phyloP scores from a whole-genome alignment of 2,329 filamentous ascomycete genomes.

The Arthrobotrys musiformis region DNA sequence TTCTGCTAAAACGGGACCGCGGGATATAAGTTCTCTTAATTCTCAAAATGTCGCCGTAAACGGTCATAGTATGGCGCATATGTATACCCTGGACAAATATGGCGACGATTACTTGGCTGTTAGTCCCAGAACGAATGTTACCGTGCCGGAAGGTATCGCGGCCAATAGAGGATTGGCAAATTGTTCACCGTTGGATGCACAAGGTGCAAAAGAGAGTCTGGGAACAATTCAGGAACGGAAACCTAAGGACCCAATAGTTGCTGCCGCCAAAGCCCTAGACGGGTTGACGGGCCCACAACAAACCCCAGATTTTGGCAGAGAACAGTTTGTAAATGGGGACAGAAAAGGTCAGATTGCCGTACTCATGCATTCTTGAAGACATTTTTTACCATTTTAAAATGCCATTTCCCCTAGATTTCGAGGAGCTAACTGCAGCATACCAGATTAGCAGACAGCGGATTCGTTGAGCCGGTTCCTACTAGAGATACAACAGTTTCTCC shows the following conservation, averaged over 20 bases:
- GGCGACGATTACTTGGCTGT: slow-evolving; percentile 47
- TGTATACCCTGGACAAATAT: slow-evolving; percentile 47
- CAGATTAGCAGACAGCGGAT: slow-evolving; percentile 45
- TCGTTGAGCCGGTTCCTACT: slow-evolving; percentile 38
- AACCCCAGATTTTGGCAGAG: slow-evolving; percentile 21
- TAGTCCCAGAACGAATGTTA: slow-evolving; percentile 47
- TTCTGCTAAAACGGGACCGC: slow-evolving; percentile 8
- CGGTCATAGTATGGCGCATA: slow-evolving; percentile 16
- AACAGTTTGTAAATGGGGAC: slow-evolving; percentile 34
- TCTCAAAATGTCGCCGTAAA: slow-evolving; percentile 7
- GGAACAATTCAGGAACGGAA: slow-evolving; percentile 29
- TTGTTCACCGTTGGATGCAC: slow-evolving; percentile 20
- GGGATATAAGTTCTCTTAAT: slow-evolving; percentile 13
- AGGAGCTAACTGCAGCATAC: slow-evolving; percentile 20
- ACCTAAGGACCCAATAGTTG: slow-evolving; percentile 12
- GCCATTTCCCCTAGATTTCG: not conserved
- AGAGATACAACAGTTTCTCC: slow-evolving; percentile 32
- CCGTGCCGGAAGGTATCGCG: slow-evolving; percentile 18
- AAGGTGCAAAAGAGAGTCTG: not conserved
- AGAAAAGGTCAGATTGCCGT: slow-evolving; percentile 43
- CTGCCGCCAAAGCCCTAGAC: slow-evolving; percentile 3
- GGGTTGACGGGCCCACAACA: not conserved
- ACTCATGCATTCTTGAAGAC: not conserved
- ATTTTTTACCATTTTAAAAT: not conserved
- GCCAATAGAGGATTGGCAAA: slow-evolving; percentile 18